Evolutionary conservation across 305 asterid species (phyloP).

Genomic region (Rubia balearica): DNA sequence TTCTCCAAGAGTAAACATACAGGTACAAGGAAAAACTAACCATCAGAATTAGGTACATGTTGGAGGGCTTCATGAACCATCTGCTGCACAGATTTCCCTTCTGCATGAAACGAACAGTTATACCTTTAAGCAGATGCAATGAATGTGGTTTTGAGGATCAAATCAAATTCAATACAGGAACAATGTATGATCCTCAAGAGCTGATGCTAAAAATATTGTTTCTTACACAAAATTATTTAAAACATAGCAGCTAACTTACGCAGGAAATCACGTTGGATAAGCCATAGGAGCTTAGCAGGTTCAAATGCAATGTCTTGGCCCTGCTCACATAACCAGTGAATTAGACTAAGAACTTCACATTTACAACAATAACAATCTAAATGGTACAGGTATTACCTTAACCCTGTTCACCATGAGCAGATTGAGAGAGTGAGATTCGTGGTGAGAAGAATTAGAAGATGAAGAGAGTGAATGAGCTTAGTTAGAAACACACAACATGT

Average conservation of each 20-base stretch:
- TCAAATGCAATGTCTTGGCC: slow-evolving; percentile 99
- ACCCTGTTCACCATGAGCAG: slow-evolving; percentile 48
- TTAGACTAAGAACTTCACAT: slow-evolving; percentile 9
- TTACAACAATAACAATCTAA: background rate
- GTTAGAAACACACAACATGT: slow-evolving; percentile 10
- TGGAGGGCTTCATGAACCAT: slow-evolving; percentile 92
- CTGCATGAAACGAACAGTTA: slow-evolving; percentile 40
- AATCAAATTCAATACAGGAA: background rate
- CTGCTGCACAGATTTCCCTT: slow-evolving; percentile 94
- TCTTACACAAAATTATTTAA: background rate
- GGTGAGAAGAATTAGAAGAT: slow-evolving; percentile 11
- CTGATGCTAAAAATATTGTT: background rate
- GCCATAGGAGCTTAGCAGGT: slow-evolving; percentile 96
- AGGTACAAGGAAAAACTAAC: slow-evolving; percentile 47
- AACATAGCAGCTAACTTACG: slow-evolving; percentile 43
- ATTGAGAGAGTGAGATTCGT: slow-evolving; percentile 23
- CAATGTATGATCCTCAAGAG: background rate
- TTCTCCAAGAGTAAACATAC: slow-evolving; percentile 21
- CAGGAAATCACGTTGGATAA: slow-evolving; percentile 96
- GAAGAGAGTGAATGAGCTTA: slow-evolving; percentile 16
- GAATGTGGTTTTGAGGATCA: background rate
- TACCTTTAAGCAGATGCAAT: slow-evolving; percentile 13
- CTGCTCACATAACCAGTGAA: slow-evolving; percentile 35
- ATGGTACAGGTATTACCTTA: slow-evolving; percentile 46
- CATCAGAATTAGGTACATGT: slow-evolving; percentile 70